Percentiles rank a stretch among this genome's conserved stretches.
Evolutionary conservation across 1,284 basidiomycete species (phyloP).

Genomic region (Hemileia vastatrix): DNA sequence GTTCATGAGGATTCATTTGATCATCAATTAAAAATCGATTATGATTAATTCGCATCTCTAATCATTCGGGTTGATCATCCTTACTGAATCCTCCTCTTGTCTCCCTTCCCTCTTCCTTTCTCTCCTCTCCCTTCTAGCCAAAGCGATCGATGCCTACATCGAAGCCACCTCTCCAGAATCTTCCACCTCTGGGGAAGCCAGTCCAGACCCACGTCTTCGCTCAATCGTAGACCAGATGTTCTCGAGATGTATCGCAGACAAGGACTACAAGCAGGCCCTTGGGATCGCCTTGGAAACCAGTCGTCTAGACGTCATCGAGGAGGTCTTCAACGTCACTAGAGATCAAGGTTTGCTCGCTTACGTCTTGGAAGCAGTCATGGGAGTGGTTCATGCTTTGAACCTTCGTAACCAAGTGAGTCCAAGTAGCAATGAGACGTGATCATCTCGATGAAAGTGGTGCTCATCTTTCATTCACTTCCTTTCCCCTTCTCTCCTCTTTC

Average conservation of each 20-base stretch:
- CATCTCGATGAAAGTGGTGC: neutral
- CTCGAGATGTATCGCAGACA: constrained; percentile 35
- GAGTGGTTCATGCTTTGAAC: constrained; percentile 28
- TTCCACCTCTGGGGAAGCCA: constrained; percentile 24
- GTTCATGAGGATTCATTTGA: too few species aligned
- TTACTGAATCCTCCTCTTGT: too few species aligned
- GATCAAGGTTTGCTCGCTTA: constrained; percentile 39
- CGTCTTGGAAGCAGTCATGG: constrained; percentile 40
- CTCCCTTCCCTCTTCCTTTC: neutral
- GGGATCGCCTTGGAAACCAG: constrained; percentile 42
- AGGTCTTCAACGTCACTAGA: constrained; percentile 36
- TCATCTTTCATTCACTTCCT: constrained; percentile 9
- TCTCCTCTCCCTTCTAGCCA: constrained; percentile 24
- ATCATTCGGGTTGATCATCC: too few species aligned
- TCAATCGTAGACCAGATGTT: constrained; percentile 43
- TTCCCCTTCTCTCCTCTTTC: too few species aligned
- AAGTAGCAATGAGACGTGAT: too few species aligned
- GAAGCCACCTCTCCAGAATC: constrained; percentile 21
- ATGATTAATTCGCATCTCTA: too few species aligned
- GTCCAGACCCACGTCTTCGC: constrained; percentile 27
- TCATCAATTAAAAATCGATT: too few species aligned
- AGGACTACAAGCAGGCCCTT: constrained; percentile 40
- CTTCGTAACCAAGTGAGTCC: constrained; percentile 14
- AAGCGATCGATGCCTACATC: constrained; percentile 43
- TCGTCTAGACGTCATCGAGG: constrained; percentile 39